Conservation (phyloP, 192 early-diverging fungal genomes). For the Entomortierella lignicola region DNA sequence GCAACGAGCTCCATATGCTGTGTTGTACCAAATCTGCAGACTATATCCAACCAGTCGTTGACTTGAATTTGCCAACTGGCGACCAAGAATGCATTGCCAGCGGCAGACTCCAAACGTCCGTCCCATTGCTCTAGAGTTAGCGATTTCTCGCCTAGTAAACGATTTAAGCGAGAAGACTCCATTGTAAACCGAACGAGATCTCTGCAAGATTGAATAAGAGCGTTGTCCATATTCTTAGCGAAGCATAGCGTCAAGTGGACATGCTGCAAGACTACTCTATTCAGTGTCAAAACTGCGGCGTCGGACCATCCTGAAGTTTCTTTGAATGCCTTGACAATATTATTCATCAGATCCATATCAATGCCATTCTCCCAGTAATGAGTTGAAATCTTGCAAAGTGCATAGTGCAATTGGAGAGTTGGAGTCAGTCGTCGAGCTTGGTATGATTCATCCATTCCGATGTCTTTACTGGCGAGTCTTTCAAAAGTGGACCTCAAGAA, state of each 20-base stretch:
- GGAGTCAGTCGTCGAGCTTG: constrained; percentile 25
- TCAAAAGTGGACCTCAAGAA: constrained; percentile 23
- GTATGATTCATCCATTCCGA: not conserved
- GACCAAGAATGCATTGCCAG: constrained; percentile 29
- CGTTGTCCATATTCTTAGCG: constrained; percentile 10
- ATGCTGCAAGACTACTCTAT: constrained; percentile 43
- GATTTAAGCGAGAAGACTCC: constrained; percentile 28
- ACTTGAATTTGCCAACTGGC: constrained; percentile 64
- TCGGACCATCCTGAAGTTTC: constrained; percentile 23
- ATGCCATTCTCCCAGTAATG: constrained; percentile 31
- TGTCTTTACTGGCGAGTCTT: not conserved
- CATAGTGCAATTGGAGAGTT: constrained; percentile 34
- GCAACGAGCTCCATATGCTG: constrained; percentile 46
- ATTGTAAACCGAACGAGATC: constrained; percentile 33
- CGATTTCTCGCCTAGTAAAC: constrained; percentile 1
- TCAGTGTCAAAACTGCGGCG: constrained; percentile 23
- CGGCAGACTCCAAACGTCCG: constrained; percentile 21
- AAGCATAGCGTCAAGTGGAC: constrained; percentile 32
- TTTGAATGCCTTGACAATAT: constrained; percentile 20
- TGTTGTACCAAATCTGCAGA: constrained; percentile 45
- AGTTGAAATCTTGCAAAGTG: constrained; percentile 29
- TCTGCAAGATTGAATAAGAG: constrained; percentile 7
- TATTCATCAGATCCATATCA: constrained; percentile 13
- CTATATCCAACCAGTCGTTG: constrained; percentile 64
- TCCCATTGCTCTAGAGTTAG: constrained; percentile 17